A percentile compares a stretch with the other conserved stretches of the same genome.
These are phyloP conservation scores for Exophiala xenobiotica DNA, from an alignment of 2,329 filamentous ascomycete genomes.

Conservation along the genomic window DNA sequence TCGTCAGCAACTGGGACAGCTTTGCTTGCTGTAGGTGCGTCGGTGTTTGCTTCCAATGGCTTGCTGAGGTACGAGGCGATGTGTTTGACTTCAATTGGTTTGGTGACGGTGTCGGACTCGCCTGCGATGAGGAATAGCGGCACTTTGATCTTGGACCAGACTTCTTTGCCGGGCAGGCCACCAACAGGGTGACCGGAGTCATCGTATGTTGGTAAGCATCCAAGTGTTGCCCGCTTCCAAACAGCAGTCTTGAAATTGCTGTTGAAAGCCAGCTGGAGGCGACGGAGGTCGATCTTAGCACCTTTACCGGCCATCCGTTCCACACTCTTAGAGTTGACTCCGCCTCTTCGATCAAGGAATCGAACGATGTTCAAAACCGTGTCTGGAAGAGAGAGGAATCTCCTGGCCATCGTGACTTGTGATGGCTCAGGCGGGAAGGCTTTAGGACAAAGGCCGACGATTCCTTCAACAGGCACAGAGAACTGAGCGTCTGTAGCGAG, in stretches of 20 bases:
- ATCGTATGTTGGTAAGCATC: constrained; percentile 63
- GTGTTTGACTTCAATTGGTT: constrained; percentile 67
- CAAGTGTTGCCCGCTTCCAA: constrained; percentile 77
- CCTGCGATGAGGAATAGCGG: constrained; percentile 79
- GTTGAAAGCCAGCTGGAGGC: constrained; percentile 58
- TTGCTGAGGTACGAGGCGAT: constrained; percentile 50
- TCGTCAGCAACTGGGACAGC: constrained; percentile 35
- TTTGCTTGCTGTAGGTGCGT: background rate
- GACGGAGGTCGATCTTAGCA: constrained; percentile 43
- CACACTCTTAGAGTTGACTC: constrained; percentile 74
- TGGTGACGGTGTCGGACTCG: constrained; percentile 72
- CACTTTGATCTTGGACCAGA: constrained; percentile 70
- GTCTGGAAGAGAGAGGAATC: constrained; percentile 65
- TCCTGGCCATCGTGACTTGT: constrained; percentile 53
- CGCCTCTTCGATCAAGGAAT: constrained; percentile 75
- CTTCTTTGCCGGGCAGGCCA: constrained; percentile 66
- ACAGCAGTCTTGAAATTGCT: constrained; percentile 77
- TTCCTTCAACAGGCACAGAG: constrained; percentile 67
- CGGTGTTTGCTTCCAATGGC: background rate
- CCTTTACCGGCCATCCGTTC: constrained; percentile 61
- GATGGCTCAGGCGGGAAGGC: constrained; percentile 61
- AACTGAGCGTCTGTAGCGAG: constrained; percentile 62
- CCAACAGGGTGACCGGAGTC: constrained; percentile 53
- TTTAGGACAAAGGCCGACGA: constrained; percentile 79
- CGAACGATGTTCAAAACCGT: constrained; percentile 73